These are phyloP conservation scores for Retiboletus fuscus DNA, from an alignment of 1,284 basidiomycete species.

Conservation along the genomic window DNA sequence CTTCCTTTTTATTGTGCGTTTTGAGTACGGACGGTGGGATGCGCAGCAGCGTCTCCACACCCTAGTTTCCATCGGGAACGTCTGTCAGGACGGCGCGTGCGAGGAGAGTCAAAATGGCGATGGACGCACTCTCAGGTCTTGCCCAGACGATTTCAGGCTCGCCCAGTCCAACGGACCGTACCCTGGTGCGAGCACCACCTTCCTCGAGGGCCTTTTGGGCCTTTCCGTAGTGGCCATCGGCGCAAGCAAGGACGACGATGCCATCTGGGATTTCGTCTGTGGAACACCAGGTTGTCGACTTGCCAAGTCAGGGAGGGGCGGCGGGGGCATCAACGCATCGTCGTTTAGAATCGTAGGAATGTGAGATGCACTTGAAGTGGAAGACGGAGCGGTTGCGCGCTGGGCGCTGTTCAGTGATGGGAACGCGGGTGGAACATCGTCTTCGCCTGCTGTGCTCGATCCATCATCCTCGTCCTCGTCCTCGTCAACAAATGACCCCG, in stretches of 20 bases:
- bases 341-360: slow-evolving; percentile 64
- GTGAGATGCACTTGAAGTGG: slow-evolving; percentile 28
- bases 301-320: slow-evolving; percentile 64
- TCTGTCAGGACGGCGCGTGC: slow-evolving; percentile 7
- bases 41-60: slow-evolving; percentile 73
- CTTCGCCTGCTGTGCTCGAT: slow-evolving; percentile 68
- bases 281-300: slow-evolving; percentile 59
- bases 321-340: slow-evolving; percentile 77
- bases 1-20: slow-evolving; percentile 83
- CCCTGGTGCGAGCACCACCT: slow-evolving; percentile 92
- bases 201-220: slow-evolving; percentile 67
- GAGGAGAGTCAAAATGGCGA: not conserved
- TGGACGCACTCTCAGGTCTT: slow-evolving; percentile 74
- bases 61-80: slow-evolving; percentile 54
- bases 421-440: slow-evolving; percentile 85
- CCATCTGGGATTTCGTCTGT: slow-evolving; percentile 39
- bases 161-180: slow-evolving; percentile 97
- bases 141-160: slow-evolving; percentile 81
- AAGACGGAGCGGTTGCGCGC: slow-evolving; percentile 56
- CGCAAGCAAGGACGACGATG: slow-evolving; percentile 64
- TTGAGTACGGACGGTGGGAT: slow-evolving; percentile 89
- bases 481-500: slow-evolving; percentile 51
- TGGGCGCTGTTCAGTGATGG: slow-evolving; percentile 87
- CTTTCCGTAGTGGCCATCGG: slow-evolving; percentile 69
- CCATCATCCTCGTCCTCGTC: slow-evolving; percentile 66